phyloP scores from a whole-genome alignment of 1,284 basidiomycete genomes.

The Puccinia polysora region DNA sequence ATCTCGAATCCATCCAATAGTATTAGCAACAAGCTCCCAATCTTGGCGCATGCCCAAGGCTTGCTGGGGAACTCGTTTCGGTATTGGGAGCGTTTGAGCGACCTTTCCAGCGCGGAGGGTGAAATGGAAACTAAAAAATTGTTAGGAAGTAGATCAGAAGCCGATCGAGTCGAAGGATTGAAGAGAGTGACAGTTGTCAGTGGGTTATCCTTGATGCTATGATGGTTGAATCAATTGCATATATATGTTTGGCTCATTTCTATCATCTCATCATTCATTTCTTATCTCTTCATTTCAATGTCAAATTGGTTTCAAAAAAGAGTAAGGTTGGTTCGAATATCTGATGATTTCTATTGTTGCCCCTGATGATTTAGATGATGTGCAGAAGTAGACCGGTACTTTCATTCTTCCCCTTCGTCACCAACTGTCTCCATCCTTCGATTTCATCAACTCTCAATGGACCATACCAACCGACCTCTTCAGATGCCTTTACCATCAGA shows the following conservation, averaged over 20 bases:
- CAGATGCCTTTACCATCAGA: slow-evolving; percentile 84
- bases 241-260: no score
- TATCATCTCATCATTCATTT: no score
- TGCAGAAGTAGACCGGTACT: slow-evolving; percentile 34
- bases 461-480: slow-evolving; percentile 90
- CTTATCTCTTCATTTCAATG: no score
- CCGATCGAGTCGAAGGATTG: slow-evolving; percentile 86
- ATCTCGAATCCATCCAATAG: slow-evolving; percentile 21
- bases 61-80: slow-evolving; percentile 9
- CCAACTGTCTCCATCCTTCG: slow-evolving; percentile 33
- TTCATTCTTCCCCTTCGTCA: slow-evolving; percentile 22
- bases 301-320: no score
- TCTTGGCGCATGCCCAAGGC: slow-evolving; percentile 35
- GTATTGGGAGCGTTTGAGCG: slow-evolving; percentile 27
- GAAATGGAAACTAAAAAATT: slow-evolving; percentile 67
- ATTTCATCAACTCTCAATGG: slow-evolving; percentile 80
- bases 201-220: background rate
- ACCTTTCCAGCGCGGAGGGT: slow-evolving; percentile 30
- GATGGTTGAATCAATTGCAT: background rate
- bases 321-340: no score
- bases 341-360: no score
- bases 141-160: slow-evolving; percentile 75
- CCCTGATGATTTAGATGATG: slow-evolving; percentile 28
- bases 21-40: slow-evolving; percentile 31
- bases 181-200: slow-evolving; percentile 79